Base-by-base conservation (phyloP, 192 early-diverging fungal genomes). In the Gryganskiella cystojenkinii region DNA sequence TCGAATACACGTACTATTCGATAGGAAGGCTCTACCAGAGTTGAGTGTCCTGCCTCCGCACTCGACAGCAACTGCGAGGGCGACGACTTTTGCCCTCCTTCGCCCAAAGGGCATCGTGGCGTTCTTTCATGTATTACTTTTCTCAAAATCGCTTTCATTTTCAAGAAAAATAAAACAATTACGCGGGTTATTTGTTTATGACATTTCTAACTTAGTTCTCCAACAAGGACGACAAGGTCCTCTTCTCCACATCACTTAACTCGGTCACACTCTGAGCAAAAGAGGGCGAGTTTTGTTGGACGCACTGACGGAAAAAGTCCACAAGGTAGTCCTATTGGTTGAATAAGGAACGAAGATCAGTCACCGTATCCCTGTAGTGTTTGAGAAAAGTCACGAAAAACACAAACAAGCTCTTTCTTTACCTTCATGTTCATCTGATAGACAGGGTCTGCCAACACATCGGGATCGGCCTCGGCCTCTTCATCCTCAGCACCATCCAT, bases 361-460 rank as follows among this genome's bases (percentile, higher is more conserved):
- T 25, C 43, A 72, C 51, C 11, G 64, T 51, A 45, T 14, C 52
- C 63, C 14, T 22, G 49, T 9, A 35, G 22, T 3, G 25, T 22
- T 51, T 2, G n/a, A 33, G 19, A 51, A 46, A 28, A 54, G 42
- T 76, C 22, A 50, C 58, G 19, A 66, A 51, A 19, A 11, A 25
- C 47, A 9, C 56, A 43, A 22, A 37, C 22, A 34, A 49, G 15
- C 27, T 35, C 7, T 19, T 31, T 35, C 6, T 65, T 82, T 73
- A 89, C 90, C 83, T 84, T 90, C 64, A 92, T 79, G 56, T 91
- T 89, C 35, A 84, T 71, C 64, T 90, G 84, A 53, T 88, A 92
- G 45, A 92, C 82, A 10, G 89, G 89, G 64, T 89, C 89, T 19
- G 87, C 80, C 37, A 90, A 85, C 15, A 90, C 71, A 66, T 94